Evolutionary conservation across 139 green algal genomes (phyloP), one percentile per base, ranked within the genome.

Genomic region (Zygnema circumcarinatum): DNA sequence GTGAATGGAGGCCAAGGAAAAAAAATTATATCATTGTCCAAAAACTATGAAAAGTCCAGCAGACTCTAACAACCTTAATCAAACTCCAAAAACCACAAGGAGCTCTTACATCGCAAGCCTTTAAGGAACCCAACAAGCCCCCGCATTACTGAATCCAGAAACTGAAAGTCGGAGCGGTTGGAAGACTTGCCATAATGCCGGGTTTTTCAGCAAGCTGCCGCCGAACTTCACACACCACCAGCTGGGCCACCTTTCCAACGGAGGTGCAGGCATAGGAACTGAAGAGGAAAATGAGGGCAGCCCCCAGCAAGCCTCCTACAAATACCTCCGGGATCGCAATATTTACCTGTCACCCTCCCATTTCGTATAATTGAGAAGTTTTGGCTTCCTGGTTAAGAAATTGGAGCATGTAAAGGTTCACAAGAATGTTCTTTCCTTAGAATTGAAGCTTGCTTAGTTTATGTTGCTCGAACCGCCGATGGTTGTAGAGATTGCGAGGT

Each of bases 241-340:
- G 36, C n/a, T 90, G 79, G 74, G 94, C 94, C 1, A 82, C 80
- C 0, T 73, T 54, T 29, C 94, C 92, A 2, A 95, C 93, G 1
- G 92, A 85, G n/a, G 67, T 32, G 40, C 53, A 88, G 25, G 93
- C 54, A 84, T 38, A 92, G 1, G 92, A 84, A 41, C 56, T 86
- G 80, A 95, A 95, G 2, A 94, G 76, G 79, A 93, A 94, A n/a
- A 93, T 82, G 33, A 94, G 62, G 83, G 87, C 92, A 11, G 90
- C 87, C 1, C 94, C 94, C 67, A 95, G 42, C 62, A 96, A 62
- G 1, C 88, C 88, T 29, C 56, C 92, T 31, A 94, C 40, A 56
- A 95, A 93, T 20, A 96, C 91, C 67, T 95, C 91, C 2, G 93
- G 93, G 2, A 90, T 87, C 32, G 88, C 85, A 54, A 95, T 94